phyloP scores from a whole-genome alignment of 177 flowering plant species.

The Vitis hybrid region DNA sequence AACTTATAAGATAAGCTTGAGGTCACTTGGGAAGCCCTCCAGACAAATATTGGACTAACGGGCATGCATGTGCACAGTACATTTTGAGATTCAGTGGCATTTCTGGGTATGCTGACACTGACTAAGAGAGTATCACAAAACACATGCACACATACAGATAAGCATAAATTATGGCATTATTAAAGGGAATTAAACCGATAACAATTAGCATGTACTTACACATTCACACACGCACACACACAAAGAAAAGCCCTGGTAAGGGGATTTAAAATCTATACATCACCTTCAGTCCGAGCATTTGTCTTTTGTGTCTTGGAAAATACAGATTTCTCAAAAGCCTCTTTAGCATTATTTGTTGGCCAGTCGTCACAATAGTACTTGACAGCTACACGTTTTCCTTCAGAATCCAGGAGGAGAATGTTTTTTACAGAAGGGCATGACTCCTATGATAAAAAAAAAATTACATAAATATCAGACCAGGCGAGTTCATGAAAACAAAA shows the following conservation, averaged over 20 bases:
- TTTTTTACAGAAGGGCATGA: conserved; percentile 51
- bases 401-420: conserved; percentile 60
- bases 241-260: background rate
- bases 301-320: conserved; percentile 64
- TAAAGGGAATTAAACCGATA: background rate
- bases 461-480: too few species aligned
- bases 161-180: background rate
- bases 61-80: too few species aligned
- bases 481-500: too few species aligned
- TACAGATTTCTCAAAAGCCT: conserved; percentile 53
- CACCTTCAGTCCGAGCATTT: conserved; percentile 68
- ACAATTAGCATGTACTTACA: background rate
- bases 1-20: too few species aligned
- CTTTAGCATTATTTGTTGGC: conserved; percentile 50
- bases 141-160: background rate
- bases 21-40: too few species aligned
- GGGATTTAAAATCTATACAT: background rate
- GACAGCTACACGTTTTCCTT: conserved; percentile 63
- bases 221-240: background rate
- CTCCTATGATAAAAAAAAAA: conserved; percentile 23
- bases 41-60: too few species aligned
- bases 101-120: too few species aligned
- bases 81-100: too few species aligned
- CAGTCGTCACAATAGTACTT: conserved; percentile 70
- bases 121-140: background rate